A percentile compares a stretch with the other conserved stretches of the same genome.
Conservation (phyloP, 2,329 filamentous ascomycete species). For the Trichoderma sp. region DNA sequence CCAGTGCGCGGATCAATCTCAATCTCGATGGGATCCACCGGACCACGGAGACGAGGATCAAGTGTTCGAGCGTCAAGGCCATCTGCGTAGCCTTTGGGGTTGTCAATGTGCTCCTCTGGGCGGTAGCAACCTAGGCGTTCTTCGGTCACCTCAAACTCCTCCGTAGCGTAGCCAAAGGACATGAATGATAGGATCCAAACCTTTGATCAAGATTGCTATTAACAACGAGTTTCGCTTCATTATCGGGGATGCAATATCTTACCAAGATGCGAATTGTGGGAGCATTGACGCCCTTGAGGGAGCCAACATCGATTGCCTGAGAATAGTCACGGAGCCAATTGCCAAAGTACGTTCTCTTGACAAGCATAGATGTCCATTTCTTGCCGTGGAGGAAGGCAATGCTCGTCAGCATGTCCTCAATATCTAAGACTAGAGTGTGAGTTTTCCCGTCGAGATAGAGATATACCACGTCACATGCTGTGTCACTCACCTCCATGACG, state of each 20-base stretch:
- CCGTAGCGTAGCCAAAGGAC: slow-evolving; percentile 80
- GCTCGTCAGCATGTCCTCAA: slow-evolving; percentile 77
- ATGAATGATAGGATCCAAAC: slow-evolving; percentile 80
- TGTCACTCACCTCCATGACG: slow-evolving; percentile 56
- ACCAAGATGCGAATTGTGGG: slow-evolving; percentile 74
- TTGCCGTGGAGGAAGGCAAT: slow-evolving; percentile 74
- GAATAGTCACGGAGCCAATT: slow-evolving; percentile 87
- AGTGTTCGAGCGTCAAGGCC: slow-evolving; percentile 78
- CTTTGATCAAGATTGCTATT: slow-evolving; percentile 30
- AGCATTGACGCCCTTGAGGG: slow-evolving; percentile 72
- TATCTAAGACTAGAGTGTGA: slow-evolving; percentile 47
- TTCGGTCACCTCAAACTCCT: slow-evolving; percentile 78
- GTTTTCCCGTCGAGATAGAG: background rate
- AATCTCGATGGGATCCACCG: slow-evolving; percentile 67
- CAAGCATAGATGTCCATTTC: slow-evolving; percentile 78
- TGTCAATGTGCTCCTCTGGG: slow-evolving; percentile 71
- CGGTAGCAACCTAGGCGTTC: slow-evolving; percentile 78
- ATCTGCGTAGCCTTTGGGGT: slow-evolving; percentile 82
- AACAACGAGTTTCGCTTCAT: background rate
- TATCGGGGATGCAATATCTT: slow-evolving; percentile 20
- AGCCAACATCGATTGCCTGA: slow-evolving; percentile 77
- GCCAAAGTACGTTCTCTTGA: slow-evolving; percentile 78
- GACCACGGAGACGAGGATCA: slow-evolving; percentile 77
- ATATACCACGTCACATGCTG: background rate
- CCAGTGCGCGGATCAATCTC: slow-evolving; percentile 73